Base-by-base conservation (phyloP, 2,329 filamentous ascomycete genomes). In the Fusarium guadeloupense region DNA sequence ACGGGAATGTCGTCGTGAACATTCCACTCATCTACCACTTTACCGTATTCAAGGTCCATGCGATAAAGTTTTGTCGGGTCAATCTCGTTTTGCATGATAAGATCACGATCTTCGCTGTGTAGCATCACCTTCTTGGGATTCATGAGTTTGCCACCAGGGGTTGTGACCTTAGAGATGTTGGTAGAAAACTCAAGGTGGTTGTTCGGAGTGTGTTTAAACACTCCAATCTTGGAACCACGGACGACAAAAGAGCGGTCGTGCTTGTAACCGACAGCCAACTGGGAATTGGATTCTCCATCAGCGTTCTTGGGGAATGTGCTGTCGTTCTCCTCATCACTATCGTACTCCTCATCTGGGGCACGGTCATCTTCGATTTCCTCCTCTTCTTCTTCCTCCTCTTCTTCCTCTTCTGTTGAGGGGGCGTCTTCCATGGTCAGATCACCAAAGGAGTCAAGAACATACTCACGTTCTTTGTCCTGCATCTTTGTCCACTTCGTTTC, bases 21-120 rank as follows among this genome's bases (percentile, higher is more conserved):
- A 69, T 97, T 97, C 95, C 95, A 99, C 76, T 99, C 95, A 71
- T 99, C 95, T 3, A 98, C 93, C 30, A 99, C 91, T 79, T 97
- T 98, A 66, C 95, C 95, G 68, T 96, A 96, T 75, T 99, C 94
- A 38, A 99, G 83, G 77, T 99, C 95, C 95, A 99, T 98, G 39
- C 92, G 91, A 75, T 93, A 99, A 2, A 99, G 84, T 45, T 92
- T 93, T 79, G 97, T 94, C 2, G 94, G 92, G 64, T 98, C 90
- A 45, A 88, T 74, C 42, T 83, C 82, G 68, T 96, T 93, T 75
- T 97, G 93, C 54, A 97, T 77, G 58, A 97, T 91, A 85, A 97
- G 89, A 71, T 96, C 92, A 39, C 88, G 85, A 77, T 97, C 93
- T 74, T 95, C 92, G 25, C 91, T 90, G 72, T 97, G 93, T 41